These are phyloP conservation scores for Prunus mongolica DNA, from an alignment of 306 rosid genomes.

Conservation along the genomic window DNA sequence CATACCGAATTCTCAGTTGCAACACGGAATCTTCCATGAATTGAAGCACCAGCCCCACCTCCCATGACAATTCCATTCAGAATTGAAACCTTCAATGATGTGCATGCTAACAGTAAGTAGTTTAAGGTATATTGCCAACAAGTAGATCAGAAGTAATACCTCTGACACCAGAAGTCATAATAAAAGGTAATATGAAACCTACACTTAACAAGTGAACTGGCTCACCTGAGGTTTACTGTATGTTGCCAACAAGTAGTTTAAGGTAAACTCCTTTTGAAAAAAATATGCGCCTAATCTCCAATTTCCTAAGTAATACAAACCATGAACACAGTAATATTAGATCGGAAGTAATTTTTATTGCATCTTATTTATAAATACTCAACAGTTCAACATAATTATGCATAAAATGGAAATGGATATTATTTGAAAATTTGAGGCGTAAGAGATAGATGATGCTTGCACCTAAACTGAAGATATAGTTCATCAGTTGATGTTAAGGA, in stretches of 20 bases:
- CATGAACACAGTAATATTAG: conserved; percentile 4
- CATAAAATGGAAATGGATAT: background rate
- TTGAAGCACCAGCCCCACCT: conserved; percentile 93
- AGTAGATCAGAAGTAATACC: too few relatives aligned
- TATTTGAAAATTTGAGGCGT: background rate
- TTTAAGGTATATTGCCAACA: too few relatives aligned
- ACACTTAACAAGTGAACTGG: background rate
- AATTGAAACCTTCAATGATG: conserved; percentile 69
- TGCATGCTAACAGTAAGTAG: conserved; percentile 6
- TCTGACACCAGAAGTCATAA: background rate
- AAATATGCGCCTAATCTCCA: conserved; percentile 67
- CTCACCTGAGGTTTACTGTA: conserved; percentile 88
- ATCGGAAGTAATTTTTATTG: background rate
- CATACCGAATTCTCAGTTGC: conserved; percentile 86
- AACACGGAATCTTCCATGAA: conserved; percentile 85
- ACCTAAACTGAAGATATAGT: conserved; percentile 8
- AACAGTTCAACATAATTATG: background rate
- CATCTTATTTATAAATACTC: background rate
- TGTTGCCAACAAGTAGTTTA: conserved; percentile 87
- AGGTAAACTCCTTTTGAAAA: conserved; percentile 51
- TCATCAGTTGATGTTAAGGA: background rate
- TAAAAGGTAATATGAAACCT: background rate
- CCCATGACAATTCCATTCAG: conserved; percentile 96
- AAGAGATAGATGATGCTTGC: conserved; percentile 10
- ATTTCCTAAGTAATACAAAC: conserved; percentile 44